These are phyloP conservation scores for Coemansia sp. DNA, from an alignment of 192 early-diverging fungal genomes.

Conservation along the genomic window DNA sequence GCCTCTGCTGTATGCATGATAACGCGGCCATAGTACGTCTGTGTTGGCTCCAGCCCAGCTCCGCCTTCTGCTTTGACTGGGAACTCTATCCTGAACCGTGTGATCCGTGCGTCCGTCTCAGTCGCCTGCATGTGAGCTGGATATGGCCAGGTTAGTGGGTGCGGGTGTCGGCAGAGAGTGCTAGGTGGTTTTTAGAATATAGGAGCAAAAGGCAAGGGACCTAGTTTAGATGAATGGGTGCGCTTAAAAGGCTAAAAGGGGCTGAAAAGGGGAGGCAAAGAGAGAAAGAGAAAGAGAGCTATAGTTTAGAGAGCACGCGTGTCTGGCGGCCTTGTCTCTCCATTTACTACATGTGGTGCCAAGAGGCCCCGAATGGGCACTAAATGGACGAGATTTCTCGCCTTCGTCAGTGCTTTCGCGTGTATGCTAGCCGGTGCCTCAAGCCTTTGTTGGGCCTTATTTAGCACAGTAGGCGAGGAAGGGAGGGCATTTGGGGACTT, in stretches of 20 bases:
- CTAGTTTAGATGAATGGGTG: background rate
- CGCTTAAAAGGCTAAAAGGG: background rate
- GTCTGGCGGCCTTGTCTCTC: background rate
- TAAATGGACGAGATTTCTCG: background rate
- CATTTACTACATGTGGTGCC: background rate
- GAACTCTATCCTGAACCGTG: conserved; percentile 35
- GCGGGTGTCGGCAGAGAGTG: background rate
- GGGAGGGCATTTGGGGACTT: background rate
- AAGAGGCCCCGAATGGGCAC: background rate
- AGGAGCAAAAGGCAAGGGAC: background rate
- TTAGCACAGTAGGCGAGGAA: background rate
- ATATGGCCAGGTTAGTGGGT: background rate
- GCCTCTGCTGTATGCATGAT: conserved; percentile 30
- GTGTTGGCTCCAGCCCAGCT: conserved; percentile 42
- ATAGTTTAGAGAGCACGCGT: background rate
- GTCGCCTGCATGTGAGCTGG: conserved; percentile 1
- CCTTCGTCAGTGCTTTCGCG: background rate
- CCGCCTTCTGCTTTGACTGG: conserved; percentile 24
- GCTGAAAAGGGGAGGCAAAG: background rate
- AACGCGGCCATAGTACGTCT: conserved; percentile 44
- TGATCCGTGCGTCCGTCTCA: conserved; percentile 40
- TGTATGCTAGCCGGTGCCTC: background rate
- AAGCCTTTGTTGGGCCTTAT: conserved; percentile 1
- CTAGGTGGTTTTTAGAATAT: background rate
- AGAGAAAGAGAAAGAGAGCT: conserved; percentile 4